phyloP scores from a whole-genome alignment of 495 filamentous ascomycete genomes.

The Cairneyella variabilis region DNA sequence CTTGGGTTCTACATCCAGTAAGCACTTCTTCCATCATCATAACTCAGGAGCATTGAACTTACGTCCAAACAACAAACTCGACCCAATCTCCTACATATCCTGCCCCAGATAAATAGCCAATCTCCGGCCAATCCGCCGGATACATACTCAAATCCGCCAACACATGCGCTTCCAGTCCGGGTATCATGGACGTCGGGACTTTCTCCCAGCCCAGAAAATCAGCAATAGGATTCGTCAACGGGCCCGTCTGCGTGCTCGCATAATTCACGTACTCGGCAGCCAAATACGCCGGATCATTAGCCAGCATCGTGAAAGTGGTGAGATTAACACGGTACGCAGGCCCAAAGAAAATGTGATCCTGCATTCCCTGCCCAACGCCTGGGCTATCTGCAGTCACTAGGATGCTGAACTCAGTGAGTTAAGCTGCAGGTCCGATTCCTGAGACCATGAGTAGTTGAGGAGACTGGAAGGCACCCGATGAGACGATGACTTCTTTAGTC shows the following conservation, averaged over 20 bases:
- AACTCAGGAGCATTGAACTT: no score
- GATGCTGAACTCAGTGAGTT: constrained; percentile 47
- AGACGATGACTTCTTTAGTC: constrained; percentile 56
- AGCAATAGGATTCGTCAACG: constrained; percentile 2
- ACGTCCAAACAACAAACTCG: no score
- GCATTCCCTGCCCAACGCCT: constrained; percentile 60
- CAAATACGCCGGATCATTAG: neutral
- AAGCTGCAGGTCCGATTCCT: constrained; percentile 53
- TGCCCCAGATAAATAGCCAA: constrained; percentile 39
- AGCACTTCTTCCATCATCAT: no score
- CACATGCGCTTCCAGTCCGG: constrained; percentile 14
- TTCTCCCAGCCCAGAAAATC: constrained; percentile 39
- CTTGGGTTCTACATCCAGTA: no score
- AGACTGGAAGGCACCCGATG: constrained; percentile 58
- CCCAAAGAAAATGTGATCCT: constrained; percentile 48
- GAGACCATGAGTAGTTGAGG: constrained; percentile 60
- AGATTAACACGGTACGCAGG: constrained; percentile 41
- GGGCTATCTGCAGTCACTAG: constrained; percentile 49
- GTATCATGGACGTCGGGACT: constrained; percentile 26
- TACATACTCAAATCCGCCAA: no score
- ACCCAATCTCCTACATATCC: no score
- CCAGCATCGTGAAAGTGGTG: constrained; percentile 21
- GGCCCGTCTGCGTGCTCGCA: constrained; percentile 12
- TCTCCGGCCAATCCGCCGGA: constrained; percentile 60
- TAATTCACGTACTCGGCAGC: neutral